Conservation (phyloP, 2,329 filamentous ascomycete genomes). For the Ascochyta clinopodiicola region DNA sequence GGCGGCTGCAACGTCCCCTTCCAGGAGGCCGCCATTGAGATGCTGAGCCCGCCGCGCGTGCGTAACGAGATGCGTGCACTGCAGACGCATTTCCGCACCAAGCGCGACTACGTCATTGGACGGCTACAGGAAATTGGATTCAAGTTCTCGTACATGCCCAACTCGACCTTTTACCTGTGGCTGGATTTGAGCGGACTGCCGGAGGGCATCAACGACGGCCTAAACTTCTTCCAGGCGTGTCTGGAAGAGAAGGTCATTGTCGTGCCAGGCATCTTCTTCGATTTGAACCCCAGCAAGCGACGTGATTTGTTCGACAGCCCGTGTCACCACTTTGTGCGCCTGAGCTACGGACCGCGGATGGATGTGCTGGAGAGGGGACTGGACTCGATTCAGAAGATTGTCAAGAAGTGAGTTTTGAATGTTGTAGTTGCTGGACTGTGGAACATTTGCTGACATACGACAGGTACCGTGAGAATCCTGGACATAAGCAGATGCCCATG, state of each 20-base stretch:
- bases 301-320: slow-evolving; percentile 93
- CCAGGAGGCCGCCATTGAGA: slow-evolving; percentile 89
- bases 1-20: slow-evolving; percentile 94
- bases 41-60: slow-evolving; percentile 88
- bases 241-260: slow-evolving; percentile 94
- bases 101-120: slow-evolving; percentile 88
- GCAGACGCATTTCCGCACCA: slow-evolving; percentile 87
- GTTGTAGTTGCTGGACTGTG: neutral
- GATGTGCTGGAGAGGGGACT: slow-evolving; percentile 50
- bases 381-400: slow-evolving; percentile 49
- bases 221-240: slow-evolving; percentile 97
- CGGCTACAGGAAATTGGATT: slow-evolving; percentile 88
- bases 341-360: slow-evolving; percentile 52
- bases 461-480: slow-evolving; percentile 18
- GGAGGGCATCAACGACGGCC: slow-evolving; percentile 82
- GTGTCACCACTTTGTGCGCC: slow-evolving; percentile 69
- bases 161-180: slow-evolving; percentile 95
- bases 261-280: slow-evolving; percentile 97
- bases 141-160: slow-evolving; percentile 76
- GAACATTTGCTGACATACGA: neutral
- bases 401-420: slow-evolving; percentile 46
- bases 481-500: slow-evolving; percentile 11
- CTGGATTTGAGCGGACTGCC: slow-evolving; percentile 71
- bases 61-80: slow-evolving; percentile 86
- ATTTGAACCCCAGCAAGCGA: slow-evolving; percentile 87